Evolutionary conservation across 2,329 filamentous ascomycete genomes (phyloP), one percentile per base, ranked within the genome.

Genomic region (Fusarium bactridioides): DNA sequence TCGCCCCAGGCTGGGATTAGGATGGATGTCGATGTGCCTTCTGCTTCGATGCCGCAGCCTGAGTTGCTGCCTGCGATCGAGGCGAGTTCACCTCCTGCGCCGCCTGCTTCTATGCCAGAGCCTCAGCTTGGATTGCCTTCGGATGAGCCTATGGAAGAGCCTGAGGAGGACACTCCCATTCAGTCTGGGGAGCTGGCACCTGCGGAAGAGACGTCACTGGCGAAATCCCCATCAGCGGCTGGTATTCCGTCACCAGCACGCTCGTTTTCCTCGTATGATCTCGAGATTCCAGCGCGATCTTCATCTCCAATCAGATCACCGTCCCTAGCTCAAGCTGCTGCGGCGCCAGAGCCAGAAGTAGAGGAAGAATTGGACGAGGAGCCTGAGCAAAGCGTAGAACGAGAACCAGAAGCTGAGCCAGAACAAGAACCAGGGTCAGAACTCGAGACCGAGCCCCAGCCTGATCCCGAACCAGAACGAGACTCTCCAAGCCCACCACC

Each of bases 1-100:
- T 78, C 76, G 2, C 79, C 78, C 0, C 35, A 81, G 77, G 33
- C 84, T 74, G 33, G 82, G 74, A n/a, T 23, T 7, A 40, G 19
- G 4, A 56, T 55, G 67, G 23, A 72, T 48, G 50, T 70, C 2
- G 61, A 64, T 48, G 47, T n/a, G 9, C 67, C 45, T 2, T 11
- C 72, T n/a, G 73, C 73, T 59, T 73, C 73, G 6, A 61, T 71
- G 59, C 73, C 72, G 5, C 67, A 75, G 8, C 56, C 61, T 18
- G 56, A 74, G 4, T 33, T 74, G 5, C 67, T 67, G 2, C 35
- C 53, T 21, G 33, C 53, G n/a, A 51, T 56, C 0, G 44, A 62
- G 12, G 45, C 48, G 25, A 62, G 56, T 43, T 72, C 64, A 2
- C 68, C 58, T 10, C 60, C 48, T 7, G 47, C 38, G 7, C 63